phyloP scores from a whole-genome alignment of 306 rosid species.

The Gleditsia sinensis region DNA sequence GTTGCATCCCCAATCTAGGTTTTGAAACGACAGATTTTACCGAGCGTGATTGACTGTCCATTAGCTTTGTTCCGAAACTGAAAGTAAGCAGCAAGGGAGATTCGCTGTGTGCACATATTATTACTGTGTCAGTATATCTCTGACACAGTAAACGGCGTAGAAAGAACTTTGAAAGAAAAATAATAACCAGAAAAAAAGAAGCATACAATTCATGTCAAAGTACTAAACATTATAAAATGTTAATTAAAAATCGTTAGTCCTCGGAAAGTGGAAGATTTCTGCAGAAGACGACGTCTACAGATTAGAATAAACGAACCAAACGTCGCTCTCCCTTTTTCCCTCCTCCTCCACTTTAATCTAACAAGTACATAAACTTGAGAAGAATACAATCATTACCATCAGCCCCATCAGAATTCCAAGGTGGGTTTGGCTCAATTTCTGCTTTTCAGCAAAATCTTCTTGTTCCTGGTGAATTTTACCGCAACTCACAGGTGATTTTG shows the following conservation, averaged over 20 bases:
- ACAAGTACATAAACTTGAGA: neutral
- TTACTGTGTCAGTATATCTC: conserved; percentile 37
- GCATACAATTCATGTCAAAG: conserved; percentile 40
- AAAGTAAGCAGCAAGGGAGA: conserved; percentile 1
- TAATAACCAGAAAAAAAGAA: neutral
- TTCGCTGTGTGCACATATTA: neutral
- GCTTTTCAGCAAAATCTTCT: neutral
- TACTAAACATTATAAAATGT: conserved; percentile 38
- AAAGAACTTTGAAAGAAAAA: neutral
- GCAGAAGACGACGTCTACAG: conserved; percentile 48
- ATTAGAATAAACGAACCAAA: conserved; percentile 37
- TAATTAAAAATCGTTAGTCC: conserved; percentile 37
- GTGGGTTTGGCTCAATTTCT: conserved; percentile 43
- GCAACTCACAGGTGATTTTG: conserved; percentile 8
- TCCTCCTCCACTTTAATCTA: conserved; percentile 29
- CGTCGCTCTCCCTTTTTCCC: conserved; percentile 5
- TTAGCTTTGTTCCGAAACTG: conserved; percentile 1
- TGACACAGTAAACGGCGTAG: conserved; percentile 26
- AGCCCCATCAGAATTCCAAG: conserved; percentile 33
- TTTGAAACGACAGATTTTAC: no score
- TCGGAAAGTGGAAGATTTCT: conserved; percentile 33
- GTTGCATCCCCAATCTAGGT: no score
- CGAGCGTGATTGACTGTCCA: neutral
- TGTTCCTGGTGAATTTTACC: neutral
- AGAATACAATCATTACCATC: conserved; percentile 28